A percentile compares a stretch with the other conserved stretches of the same genome.
Conservation (phyloP, 257 asterid genomes). For the Solanum chmielewskii region DNA sequence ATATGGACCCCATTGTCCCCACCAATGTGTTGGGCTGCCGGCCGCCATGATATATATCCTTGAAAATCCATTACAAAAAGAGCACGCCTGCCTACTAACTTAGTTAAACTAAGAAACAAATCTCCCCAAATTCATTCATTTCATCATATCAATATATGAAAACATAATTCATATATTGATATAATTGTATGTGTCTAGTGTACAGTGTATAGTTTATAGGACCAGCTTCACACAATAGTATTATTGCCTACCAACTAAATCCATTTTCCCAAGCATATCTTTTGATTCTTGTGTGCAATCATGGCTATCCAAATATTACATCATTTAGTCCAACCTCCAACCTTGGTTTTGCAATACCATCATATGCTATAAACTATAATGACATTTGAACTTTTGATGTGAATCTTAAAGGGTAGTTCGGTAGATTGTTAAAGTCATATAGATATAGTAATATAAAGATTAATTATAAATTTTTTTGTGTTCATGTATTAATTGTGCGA, state of each 20-base stretch:
- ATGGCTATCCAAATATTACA: neutral
- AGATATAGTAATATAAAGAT: too few species aligned
- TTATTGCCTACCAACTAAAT: neutral
- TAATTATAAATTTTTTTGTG: fast-evolving
- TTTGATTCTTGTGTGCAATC: neutral
- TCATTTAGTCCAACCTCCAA: neutral
- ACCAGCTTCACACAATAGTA: neutral
- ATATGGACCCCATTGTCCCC: neutral
- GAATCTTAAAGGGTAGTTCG: neutral
- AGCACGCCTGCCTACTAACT: neutral
- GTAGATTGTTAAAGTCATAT: too few species aligned
- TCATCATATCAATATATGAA: neutral
- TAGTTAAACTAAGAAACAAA: neutral
- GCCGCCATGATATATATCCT: slow-evolving; percentile 20
- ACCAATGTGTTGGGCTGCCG: slow-evolving; percentile 10
- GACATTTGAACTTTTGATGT: neutral
- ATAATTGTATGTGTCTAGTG: neutral
- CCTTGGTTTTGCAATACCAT: neutral
- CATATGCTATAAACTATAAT: neutral
- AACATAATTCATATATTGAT: neutral
- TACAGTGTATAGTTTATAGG: neutral
- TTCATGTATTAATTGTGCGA: neutral
- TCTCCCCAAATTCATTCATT: neutral
- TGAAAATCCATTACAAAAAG: slow-evolving; percentile 4
- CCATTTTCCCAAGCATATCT: neutral